Conservation (phyloP, 192 early-diverging fungal genomes). For the Coemansia sp. region DNA sequence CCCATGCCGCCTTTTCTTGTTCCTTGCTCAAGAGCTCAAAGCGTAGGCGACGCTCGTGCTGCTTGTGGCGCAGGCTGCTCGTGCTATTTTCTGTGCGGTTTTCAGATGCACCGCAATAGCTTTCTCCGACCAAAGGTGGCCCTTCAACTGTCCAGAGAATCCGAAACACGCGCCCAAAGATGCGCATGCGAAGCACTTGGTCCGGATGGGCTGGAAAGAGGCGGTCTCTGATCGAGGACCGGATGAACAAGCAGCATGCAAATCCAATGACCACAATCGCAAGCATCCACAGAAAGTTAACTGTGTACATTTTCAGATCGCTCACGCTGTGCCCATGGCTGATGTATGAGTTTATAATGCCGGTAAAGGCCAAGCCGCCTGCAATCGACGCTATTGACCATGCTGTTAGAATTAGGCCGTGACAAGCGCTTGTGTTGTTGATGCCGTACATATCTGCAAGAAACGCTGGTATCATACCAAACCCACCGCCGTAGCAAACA, state of each 20-base stretch:
- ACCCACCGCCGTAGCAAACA: slow-evolving; percentile 73
- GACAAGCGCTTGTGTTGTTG: slow-evolving; percentile 72
- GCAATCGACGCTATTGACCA: slow-evolving; percentile 70
- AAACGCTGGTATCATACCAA: slow-evolving; percentile 75
- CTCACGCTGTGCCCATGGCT: slow-evolving; percentile 48
- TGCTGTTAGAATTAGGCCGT: slow-evolving; percentile 74
- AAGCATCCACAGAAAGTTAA: slow-evolving; percentile 75
- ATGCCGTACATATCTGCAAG: slow-evolving; percentile 75
- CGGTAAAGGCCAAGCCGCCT: slow-evolving; percentile 71
- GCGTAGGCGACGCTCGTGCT: slow-evolving; percentile 7
- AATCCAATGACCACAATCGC: slow-evolving; percentile 58
- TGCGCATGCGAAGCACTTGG: slow-evolving; percentile 62
- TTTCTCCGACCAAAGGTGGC: not conserved
- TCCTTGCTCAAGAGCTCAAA: slow-evolving; percentile 43
- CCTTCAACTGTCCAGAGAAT: slow-evolving; percentile 25
- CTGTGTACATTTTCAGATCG: slow-evolving; percentile 50
- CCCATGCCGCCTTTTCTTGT: slow-evolving; percentile 48
- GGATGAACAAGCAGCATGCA: slow-evolving; percentile 59
- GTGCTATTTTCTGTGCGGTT: slow-evolving; percentile 2
- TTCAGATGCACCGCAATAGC: not conserved
- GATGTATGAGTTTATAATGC: slow-evolving; percentile 57
- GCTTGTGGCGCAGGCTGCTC: slow-evolving; percentile 3
- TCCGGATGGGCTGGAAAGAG: slow-evolving; percentile 60
- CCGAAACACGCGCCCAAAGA: slow-evolving; percentile 63
- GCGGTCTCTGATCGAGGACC: slow-evolving; percentile 68